phyloP scores from a whole-genome alignment of 768 basidiomycete genomes.

The Naganishia vishniacii region DNA sequence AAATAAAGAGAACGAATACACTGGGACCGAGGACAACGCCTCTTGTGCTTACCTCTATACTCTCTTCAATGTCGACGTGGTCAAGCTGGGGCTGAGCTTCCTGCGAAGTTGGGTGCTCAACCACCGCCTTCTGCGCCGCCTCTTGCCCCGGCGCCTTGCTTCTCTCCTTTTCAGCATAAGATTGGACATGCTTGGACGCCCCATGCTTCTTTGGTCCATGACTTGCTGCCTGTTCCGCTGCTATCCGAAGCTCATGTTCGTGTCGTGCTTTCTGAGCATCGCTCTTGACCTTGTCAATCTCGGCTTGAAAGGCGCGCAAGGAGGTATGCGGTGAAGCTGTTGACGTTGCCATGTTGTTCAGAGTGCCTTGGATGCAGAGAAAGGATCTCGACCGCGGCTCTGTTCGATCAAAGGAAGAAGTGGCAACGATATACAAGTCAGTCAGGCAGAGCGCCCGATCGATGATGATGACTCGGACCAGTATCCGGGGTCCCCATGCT shows the following conservation, averaged over 20 bases:
- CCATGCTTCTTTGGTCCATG: conserved; percentile 16
- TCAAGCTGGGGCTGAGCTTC: not conserved
- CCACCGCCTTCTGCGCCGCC: not conserved
- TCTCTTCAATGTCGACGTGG: not conserved
- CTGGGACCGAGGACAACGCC: too few relatives aligned
- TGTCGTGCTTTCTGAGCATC: conserved; percentile 14
- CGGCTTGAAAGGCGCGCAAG: conserved; percentile 16
- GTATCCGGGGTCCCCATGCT: not conserved
- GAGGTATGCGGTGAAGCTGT: conserved; percentile 15
- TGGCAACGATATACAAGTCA: not conserved
- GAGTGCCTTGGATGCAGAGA: not conserved
- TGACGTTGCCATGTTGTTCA: not conserved
- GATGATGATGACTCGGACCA: not conserved
- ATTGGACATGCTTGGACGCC: not conserved
- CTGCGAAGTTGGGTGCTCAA: not conserved
- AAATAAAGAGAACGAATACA: too few relatives aligned
- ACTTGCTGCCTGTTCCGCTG: conserved; percentile 1
- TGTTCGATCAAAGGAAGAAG: not conserved
- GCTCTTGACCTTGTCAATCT: conserved; percentile 18
- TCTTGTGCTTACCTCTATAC: conserved; percentile 13
- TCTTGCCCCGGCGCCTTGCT: not conserved
- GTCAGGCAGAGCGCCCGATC: not conserved
- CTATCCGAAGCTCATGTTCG: conserved; percentile 8
- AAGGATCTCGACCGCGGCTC: too few relatives aligned
- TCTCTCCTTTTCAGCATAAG: conserved; percentile 17